Conservation (phyloP, 345 rosid species). For the Eutrema heterophyllum region DNA sequence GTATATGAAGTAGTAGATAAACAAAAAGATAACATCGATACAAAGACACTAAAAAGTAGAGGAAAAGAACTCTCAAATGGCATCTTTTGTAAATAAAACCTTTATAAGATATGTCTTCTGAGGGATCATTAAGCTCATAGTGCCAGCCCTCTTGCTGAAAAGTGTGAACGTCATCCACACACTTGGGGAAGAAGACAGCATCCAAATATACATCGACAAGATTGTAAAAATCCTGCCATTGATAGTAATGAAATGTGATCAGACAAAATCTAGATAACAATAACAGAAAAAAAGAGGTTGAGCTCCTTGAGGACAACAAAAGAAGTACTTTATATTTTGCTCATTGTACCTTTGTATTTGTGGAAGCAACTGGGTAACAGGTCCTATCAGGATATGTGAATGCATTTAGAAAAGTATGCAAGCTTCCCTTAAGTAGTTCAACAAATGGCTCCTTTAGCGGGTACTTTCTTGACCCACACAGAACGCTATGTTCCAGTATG, state of each 20-base stretch:
- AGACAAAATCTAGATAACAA: neutral
- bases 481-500: conserved; percentile 92
- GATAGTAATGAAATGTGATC: conserved; percentile 29
- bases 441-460: conserved; percentile 98
- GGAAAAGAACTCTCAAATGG: neutral
- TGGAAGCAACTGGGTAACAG: conserved; percentile 97
- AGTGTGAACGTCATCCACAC: conserved; percentile 79
- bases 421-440: conserved; percentile 88
- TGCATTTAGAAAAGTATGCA: conserved; percentile 90
- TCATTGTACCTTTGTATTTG: conserved; percentile 67
- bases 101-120: conserved; percentile 87
- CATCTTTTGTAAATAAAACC: conserved; percentile 35
- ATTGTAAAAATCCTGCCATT: conserved; percentile 82
- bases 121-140: conserved; percentile 82
- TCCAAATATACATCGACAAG: conserved; percentile 95
- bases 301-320: neutral
- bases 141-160: conserved; percentile 99
- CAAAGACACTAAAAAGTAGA: neutral
- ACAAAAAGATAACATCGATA: neutral
- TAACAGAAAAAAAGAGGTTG: neutral
- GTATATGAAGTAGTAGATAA: neutral
- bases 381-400: conserved; percentile 98
- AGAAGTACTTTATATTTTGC: neutral
- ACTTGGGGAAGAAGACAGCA: conserved; percentile 97
- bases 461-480: conserved; percentile 95